Conservation (phyloP, 1,284 basidiomycete species). For the Cystobasidium pallidum region DNA sequence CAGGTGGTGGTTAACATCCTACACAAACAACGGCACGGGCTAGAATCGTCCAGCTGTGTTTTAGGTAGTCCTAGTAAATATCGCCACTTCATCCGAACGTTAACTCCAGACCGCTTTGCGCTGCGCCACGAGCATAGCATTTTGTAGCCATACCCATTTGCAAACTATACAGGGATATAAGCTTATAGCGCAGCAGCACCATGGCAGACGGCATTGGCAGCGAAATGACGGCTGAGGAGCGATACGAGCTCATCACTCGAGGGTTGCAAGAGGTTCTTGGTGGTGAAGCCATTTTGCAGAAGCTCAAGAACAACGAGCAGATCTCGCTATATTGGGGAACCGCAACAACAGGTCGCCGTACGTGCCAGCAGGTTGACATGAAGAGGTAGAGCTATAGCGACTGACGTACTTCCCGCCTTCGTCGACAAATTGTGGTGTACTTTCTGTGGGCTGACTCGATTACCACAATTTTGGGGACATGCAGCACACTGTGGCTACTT, state of each 20-base stretch:
- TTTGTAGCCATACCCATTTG: neutral
- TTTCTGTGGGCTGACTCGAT: neutral
- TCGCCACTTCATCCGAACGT: too few species aligned
- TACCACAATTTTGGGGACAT: constrained; percentile 11
- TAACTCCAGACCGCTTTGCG: too few species aligned
- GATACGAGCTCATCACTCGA: constrained; percentile 83
- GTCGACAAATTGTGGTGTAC: neutral
- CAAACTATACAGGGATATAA: neutral
- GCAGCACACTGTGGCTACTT: constrained; percentile 96
- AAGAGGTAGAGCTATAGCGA: neutral
- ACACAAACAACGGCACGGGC: too few species aligned
- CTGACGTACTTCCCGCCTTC: neutral
- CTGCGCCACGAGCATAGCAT: neutral
- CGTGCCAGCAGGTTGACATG: constrained; percentile 55
- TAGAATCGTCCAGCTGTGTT: too few species aligned
- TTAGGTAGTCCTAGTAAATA: too few species aligned
- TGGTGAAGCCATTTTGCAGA: constrained; percentile 76
- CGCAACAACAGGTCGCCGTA: constrained; percentile 91
- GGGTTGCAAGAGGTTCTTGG: constrained; percentile 87
- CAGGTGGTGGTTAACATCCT: neutral
- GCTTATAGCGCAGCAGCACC: neutral
- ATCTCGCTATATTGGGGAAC: constrained; percentile 82
- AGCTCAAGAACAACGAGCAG: constrained; percentile 70
- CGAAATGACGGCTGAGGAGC: constrained; percentile 62
- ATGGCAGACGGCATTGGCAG: constrained; percentile 25